Conservation (phyloP, 2,329 filamentous ascomycete species). For the Xylaria sp. region DNA sequence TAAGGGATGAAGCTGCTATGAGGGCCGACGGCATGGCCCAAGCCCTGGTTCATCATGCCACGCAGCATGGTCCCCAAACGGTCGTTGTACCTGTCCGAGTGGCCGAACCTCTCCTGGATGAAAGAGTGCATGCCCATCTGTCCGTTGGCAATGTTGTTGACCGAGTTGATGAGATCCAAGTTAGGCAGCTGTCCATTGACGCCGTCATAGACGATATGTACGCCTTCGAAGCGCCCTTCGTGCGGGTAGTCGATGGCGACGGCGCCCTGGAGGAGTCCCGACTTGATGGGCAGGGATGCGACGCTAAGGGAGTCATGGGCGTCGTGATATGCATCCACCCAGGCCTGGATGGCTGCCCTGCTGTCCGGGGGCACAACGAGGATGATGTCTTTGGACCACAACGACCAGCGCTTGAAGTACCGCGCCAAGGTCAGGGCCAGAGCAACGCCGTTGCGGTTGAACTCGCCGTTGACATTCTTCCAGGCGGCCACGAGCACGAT, state of each 20-base stretch:
- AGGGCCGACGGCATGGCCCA: conserved; percentile 88
- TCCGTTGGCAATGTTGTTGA: conserved; percentile 84
- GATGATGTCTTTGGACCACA: conserved; percentile 99
- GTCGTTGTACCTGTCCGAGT: conserved; percentile 80
- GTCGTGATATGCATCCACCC: conserved; percentile 98
- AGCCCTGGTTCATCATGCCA: conserved; percentile 90
- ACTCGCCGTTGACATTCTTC: conserved; percentile 79
- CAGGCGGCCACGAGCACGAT: conserved; percentile 92
- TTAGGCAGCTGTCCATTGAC: conserved; percentile 96
- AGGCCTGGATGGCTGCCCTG: conserved; percentile 89
- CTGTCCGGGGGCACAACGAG: conserved; percentile 90
- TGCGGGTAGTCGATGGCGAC: conserved; percentile 93
- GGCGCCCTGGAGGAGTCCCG: conserved; percentile 90
- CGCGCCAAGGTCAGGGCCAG: conserved; percentile 86
- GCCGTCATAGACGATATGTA: conserved; percentile 94
- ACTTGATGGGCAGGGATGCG: conserved; percentile 84
- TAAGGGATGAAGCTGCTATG: conserved; percentile 98
- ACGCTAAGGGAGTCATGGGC: conserved; percentile 78
- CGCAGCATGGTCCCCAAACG: conserved; percentile 88
- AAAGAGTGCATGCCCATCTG: conserved; percentile 91
- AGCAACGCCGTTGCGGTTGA: conserved; percentile 89
- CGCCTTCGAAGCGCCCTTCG: conserved; percentile 82
- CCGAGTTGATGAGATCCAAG: conserved; percentile 93
- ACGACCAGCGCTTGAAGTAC: conserved; percentile 97
- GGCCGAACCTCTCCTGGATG: conserved; percentile 86